A percentile compares a stretch with the other conserved stretches of the same genome.
Evolutionary conservation across 2,329 filamentous ascomycete genomes (phyloP).

Genomic region (Ophiostoma sp.): DNA sequence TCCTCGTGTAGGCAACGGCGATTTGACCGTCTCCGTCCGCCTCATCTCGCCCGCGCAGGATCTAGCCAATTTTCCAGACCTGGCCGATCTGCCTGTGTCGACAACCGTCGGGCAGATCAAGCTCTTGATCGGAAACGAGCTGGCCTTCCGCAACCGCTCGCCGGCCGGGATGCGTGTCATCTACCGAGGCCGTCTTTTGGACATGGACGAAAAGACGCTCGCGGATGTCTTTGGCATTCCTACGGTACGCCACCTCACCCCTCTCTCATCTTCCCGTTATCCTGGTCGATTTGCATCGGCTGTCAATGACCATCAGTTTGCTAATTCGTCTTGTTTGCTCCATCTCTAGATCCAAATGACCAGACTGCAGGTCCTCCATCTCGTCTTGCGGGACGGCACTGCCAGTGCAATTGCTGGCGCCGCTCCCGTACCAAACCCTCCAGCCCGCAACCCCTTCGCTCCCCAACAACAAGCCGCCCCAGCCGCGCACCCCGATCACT

Average conservation of each 20-base stretch:
- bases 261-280: not conserved
- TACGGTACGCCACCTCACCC: slow-evolving; percentile 19
- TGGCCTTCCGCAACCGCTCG: slow-evolving; percentile 19
- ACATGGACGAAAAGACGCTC: slow-evolving; percentile 23
- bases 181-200: slow-evolving; percentile 29
- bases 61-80: slow-evolving; percentile 21
- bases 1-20: not conserved
- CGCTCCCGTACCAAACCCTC: not conserved
- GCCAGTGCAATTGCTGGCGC: not conserved
- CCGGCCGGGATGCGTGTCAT: slow-evolving; percentile 27
- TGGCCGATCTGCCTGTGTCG: slow-evolving; percentile 16
- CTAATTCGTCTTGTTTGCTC: not conserved
- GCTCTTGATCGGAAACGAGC: slow-evolving; percentile 18
- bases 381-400: slow-evolving; percentile 19
- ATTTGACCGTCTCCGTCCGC: slow-evolving; percentile 23
- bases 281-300: not conserved
- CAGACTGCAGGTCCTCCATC: slow-evolving; percentile 16
- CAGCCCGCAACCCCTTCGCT: not conserved
- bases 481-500: not conserved
- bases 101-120: slow-evolving; percentile 26
- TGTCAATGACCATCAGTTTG: too few species aligned
- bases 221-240: slow-evolving; percentile 25
- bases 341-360: slow-evolving; percentile 9
- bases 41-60: slow-evolving; percentile 27
- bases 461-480: not conserved